A percentile compares a stretch with the other conserved stretches of the same genome.
Evolutionary conservation across 495 filamentous ascomycete species (phyloP).

Genomic region (Physcia stellaris): DNA sequence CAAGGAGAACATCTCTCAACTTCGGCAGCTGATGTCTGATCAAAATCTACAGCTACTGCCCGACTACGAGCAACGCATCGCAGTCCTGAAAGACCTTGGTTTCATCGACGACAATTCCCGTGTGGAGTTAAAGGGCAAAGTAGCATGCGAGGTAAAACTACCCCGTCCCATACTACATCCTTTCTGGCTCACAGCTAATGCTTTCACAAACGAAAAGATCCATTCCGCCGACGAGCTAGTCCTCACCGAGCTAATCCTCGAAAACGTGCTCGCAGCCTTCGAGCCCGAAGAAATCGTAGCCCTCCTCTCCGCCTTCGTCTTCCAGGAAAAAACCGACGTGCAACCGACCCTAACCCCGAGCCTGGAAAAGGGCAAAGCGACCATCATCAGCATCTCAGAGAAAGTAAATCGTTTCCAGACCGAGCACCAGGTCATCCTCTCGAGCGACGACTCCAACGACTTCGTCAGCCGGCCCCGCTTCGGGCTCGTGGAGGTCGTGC

Average conservation of each 20-base stretch:
- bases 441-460: conserved; percentile 78
- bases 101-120: conserved; percentile 77
- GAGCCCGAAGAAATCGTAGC: conserved; percentile 96
- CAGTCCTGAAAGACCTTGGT: conserved; percentile 74
- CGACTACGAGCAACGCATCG: conserved; percentile 91
- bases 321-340: conserved; percentile 88
- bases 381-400: conserved; percentile 76
- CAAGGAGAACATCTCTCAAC: conserved; percentile 72
- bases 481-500: conserved; percentile 91
- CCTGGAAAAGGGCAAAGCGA: conserved; percentile 71
- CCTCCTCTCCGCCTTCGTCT: conserved; percentile 89
- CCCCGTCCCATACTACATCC: conserved; percentile 1
- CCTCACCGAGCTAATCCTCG: conserved; percentile 86
- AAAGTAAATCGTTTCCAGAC: conserved; percentile 82
- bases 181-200: not conserved
- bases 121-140: conserved; percentile 92
- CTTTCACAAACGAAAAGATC: conserved; percentile 34
- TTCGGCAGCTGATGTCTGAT: conserved; percentile 82
- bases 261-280: conserved; percentile 90
- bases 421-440: conserved; percentile 78
- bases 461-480: conserved; percentile 79
- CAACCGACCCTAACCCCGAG: conserved; percentile 71
- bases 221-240: conserved; percentile 97
- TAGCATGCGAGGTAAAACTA: conserved; percentile 66
- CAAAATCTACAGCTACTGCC: conserved; percentile 95